These are phyloP conservation scores for Gryganskiella cystojenkinii DNA, from an alignment of 192 early-diverging fungal species.

Conservation along the genomic window DNA sequence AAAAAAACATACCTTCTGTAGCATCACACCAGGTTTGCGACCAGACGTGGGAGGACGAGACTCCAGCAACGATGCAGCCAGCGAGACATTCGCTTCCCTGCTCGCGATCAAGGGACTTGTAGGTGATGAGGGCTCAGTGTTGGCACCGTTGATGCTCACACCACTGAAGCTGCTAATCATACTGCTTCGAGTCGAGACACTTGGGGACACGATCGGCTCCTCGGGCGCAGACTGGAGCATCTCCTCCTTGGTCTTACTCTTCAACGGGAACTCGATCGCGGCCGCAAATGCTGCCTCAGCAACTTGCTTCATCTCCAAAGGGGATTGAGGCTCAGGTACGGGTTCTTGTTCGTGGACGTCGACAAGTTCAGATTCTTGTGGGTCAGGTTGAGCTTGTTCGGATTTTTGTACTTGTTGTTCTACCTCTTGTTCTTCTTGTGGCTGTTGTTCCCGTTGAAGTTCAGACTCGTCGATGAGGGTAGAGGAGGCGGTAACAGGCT, in stretches of 20 bases:
- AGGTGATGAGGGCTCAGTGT: no score
- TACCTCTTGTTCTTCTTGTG: neutral
- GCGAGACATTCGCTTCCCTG: no score
- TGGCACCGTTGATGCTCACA: no score
- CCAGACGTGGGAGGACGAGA: neutral
- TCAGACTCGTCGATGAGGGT: neutral
- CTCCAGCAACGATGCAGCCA: no score
- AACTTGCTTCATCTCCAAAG: neutral
- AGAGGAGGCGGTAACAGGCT: neutral
- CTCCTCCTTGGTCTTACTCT: conserved; percentile 24
- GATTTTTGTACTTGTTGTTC: neutral
- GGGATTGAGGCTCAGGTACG: no score
- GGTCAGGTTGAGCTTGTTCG: no score
- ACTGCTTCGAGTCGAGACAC: neutral
- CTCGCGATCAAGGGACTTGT: no score
- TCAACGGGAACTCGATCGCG: neutral
- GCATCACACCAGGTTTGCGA: neutral
- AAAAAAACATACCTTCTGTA: conserved; percentile 29
- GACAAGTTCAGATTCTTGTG: no score
- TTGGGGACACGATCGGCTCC: conserved; percentile 4
- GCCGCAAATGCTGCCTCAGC: neutral
- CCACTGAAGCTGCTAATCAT: no score
- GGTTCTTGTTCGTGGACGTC: no score
- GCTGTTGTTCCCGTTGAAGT: neutral
- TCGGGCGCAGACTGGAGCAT: conserved; percentile 28